Evolutionary conservation across 192 early-diverging fungal genomes (phyloP), one percentile per base, ranked within the genome.

Genomic region (Linnemannia hyalina): DNA sequence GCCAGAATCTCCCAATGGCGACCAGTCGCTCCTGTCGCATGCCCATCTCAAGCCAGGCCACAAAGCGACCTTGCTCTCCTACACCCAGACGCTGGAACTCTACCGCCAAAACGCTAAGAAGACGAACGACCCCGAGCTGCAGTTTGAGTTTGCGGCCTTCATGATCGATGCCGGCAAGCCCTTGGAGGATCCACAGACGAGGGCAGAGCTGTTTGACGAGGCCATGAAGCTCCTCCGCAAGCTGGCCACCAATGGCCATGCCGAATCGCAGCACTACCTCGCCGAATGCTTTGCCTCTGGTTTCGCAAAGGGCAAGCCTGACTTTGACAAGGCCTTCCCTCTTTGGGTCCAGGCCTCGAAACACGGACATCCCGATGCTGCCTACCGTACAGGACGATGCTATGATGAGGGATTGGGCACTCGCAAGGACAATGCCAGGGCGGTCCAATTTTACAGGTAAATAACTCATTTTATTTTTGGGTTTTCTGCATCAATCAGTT

Each of bases 231-330:
- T 95, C 29, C 82, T 95, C 42, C 90, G 90, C 69, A 91, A 94
- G 73, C 82, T 95, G 41, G 88, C 92, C 29, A 89, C 82, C 26
- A 78, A 88, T 26, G 93, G 93, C 35, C 92, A 94, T 80, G 88
- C 92, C 16, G 93, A 95, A 72, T 93, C 95, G n/a, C 94, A 95
- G 75, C 91, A 93, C 73, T 90, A 92, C 68, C 89, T 96, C 18
- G 95, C 92, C n/a, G 92, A 95, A 52, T 89, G 94, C 42, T 94
- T 93, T 84, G 93, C 94, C 36, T 91, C 90, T 68, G 95, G 94
- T 23, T 86, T 95, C 16, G 88, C 90, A 60, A 94, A 95, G 76
- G 89, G 91, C 68, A 90, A 92, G 42, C 90, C 91, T 22, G 96
- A 95, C 54, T 94, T 94, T 74, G 92, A 94, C 46, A 95, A 95